Conservation (phyloP, 129 eudicot species). For the Solidago caesia region DNA sequence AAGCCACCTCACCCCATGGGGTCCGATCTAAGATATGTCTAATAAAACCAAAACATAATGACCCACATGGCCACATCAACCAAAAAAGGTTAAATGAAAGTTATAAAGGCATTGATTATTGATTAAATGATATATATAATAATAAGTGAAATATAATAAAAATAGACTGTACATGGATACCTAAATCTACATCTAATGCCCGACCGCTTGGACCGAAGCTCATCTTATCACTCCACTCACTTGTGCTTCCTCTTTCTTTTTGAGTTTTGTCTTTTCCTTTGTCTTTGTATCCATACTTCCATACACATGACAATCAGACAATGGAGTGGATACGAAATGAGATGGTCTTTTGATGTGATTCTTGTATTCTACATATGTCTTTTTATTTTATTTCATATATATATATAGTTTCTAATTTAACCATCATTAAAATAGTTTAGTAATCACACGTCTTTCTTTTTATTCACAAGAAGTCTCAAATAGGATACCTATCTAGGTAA, state of each 20-base stretch:
- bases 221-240: conserved; percentile 30
- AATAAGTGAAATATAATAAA: not conserved
- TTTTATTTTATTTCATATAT: not conserved
- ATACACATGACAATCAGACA: not conserved
- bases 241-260: conserved; percentile 38
- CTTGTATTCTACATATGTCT: not conserved
- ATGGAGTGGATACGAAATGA: not conserved
- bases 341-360: not conserved
- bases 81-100: conserved; percentile 33
- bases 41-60: conserved; percentile 36
- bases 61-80: conserved; percentile 39
- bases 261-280: conserved; percentile 35
- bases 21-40: conserved; percentile 41
- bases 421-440: too few species aligned
- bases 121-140: not conserved
- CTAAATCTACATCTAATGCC: conserved; percentile 38
- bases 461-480: too few species aligned
- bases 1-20: conserved; percentile 37
- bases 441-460: too few species aligned
- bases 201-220: conserved; percentile 42
- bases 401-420: too few species aligned
- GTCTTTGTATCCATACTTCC: conserved; percentile 17
- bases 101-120: conserved; percentile 1
- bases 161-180: conserved; percentile 30
- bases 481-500: too few species aligned